phyloP scores from a whole-genome alignment of 495 filamentous ascomycete genomes.

The Diplogelasinospora grovesii region DNA sequence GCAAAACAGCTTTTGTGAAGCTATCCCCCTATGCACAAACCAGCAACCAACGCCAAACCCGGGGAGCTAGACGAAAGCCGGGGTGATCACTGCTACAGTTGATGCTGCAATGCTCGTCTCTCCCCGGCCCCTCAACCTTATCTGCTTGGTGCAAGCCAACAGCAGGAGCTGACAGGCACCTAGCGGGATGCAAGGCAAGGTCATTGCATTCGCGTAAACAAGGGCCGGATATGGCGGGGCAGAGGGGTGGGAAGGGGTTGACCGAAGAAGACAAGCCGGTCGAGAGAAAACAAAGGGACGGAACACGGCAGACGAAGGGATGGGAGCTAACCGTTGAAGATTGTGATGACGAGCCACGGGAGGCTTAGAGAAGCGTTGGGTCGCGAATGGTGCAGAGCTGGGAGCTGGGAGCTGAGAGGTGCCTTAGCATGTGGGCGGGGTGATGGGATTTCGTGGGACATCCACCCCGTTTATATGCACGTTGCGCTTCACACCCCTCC shows the following conservation, averaged over 20 bases:
- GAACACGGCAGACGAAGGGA: no score
- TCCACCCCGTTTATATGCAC: conserved; percentile 21
- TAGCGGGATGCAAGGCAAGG: no score
- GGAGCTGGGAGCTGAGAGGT: not conserved
- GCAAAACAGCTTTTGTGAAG: conserved; percentile 5
- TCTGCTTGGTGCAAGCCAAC: not conserved
- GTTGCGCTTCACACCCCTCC: conserved; percentile 1
- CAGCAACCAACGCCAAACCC: not conserved
- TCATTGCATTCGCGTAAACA: no score
- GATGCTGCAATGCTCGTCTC: not conserved
- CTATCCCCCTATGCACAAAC: conserved; percentile 6
- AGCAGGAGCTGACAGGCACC: no score
- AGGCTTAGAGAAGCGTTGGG: not conserved
- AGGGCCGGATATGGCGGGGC: no score
- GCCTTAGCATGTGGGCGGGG: conserved; percentile 1
- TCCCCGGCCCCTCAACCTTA: no score
- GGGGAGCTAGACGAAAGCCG: not conserved
- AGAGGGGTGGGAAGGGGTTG: no score
- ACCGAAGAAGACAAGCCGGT: no score
- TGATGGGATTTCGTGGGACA: conserved; percentile 10
- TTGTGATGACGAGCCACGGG: not conserved
- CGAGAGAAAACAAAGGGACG: no score
- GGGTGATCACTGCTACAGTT: not conserved
- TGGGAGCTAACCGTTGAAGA: not conserved
- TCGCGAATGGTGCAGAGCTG: not conserved